Conservation (phyloP, 768 basidiomycete species). For the Peribolospora kevripleyi region DNA sequence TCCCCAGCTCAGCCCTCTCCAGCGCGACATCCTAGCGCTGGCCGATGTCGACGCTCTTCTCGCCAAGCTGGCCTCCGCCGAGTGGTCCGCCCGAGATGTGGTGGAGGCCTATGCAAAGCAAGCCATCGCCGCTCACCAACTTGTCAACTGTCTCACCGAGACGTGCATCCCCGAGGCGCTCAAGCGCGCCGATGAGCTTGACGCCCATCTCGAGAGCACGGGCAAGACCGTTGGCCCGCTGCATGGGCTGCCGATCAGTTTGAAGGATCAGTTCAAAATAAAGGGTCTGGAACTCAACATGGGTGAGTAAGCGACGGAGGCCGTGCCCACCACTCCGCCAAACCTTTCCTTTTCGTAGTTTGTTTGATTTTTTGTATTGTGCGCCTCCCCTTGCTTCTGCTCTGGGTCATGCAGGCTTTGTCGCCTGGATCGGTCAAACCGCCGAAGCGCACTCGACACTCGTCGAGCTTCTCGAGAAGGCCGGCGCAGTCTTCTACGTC, state of each 20-base stretch:
- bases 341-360: too few species aligned
- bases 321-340: too few species aligned
- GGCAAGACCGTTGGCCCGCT: slow-evolving; percentile 45
- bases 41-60: slow-evolving; percentile 27
- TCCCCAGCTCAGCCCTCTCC: too few species aligned
- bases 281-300: not conserved
- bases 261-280: slow-evolving; percentile 9
- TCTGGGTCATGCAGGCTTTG: slow-evolving; percentile 30
- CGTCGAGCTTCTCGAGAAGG: slow-evolving; percentile 34
- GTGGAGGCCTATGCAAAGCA: slow-evolving; percentile 51
- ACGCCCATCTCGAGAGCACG: slow-evolving; percentile 34
- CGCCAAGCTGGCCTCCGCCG: slow-evolving; percentile 28
- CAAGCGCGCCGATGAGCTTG: slow-evolving; percentile 37
- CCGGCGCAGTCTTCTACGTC: slow-evolving; percentile 23
- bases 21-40: slow-evolving; percentile 36
- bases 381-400: not conserved
- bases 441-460: slow-evolving; percentile 35
- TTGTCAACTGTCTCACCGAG: slow-evolving; percentile 46
- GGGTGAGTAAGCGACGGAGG: too few species aligned
- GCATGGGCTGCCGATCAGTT: slow-evolving; percentile 20
- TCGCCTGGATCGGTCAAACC: slow-evolving; percentile 36
- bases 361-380: too few species aligned
- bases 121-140: slow-evolving; percentile 53
- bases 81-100: slow-evolving; percentile 42
- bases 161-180: slow-evolving; percentile 54